These are phyloP conservation scores for Usnea hakonensis DNA, from an alignment of 495 filamentous ascomycete species.

Conservation along the genomic window DNA sequence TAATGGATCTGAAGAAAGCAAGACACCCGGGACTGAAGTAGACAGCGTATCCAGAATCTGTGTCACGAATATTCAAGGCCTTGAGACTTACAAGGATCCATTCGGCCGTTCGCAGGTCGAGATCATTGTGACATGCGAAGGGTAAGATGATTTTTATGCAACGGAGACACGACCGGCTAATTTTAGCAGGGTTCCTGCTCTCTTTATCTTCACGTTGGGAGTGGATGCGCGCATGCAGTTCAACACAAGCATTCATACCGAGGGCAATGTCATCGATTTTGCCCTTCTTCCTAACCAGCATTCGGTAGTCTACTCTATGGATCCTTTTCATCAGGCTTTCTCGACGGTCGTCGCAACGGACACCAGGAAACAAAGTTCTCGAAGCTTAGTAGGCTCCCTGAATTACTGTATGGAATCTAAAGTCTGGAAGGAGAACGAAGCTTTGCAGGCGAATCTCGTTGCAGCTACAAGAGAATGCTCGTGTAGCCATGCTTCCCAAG, in stretches of 20 bases:
- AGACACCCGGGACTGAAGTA: slow-evolving; percentile 11
- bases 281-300: slow-evolving; percentile 27
- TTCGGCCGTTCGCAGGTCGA: slow-evolving; percentile 14
- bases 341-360: slow-evolving; percentile 35
- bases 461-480: slow-evolving; percentile 5
- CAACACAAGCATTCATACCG: slow-evolving; percentile 39
- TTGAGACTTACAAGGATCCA: slow-evolving; percentile 15
- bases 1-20: background rate
- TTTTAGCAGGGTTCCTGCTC: slow-evolving; percentile 31
- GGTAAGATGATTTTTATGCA: slow-evolving; percentile 38
- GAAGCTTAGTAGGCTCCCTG: slow-evolving; percentile 4
- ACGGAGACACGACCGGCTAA: slow-evolving; percentile 20
- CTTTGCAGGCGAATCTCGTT: slow-evolving; percentile 5
- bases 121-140: slow-evolving; percentile 60
- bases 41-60: slow-evolving; percentile 35
- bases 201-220: slow-evolving; percentile 51
- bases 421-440: background rate
- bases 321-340: slow-evolving; percentile 39
- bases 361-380: background rate
- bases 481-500: background rate
- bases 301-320: slow-evolving; percentile 50
- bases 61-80: slow-evolving; percentile 40
- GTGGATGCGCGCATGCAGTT: slow-evolving; percentile 37
- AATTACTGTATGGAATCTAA: background rate
- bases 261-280: slow-evolving; percentile 57